These are phyloP conservation scores for Penicillium janthinellum DNA, from an alignment of 2,329 filamentous ascomycete genomes.

Conservation along the genomic window DNA sequence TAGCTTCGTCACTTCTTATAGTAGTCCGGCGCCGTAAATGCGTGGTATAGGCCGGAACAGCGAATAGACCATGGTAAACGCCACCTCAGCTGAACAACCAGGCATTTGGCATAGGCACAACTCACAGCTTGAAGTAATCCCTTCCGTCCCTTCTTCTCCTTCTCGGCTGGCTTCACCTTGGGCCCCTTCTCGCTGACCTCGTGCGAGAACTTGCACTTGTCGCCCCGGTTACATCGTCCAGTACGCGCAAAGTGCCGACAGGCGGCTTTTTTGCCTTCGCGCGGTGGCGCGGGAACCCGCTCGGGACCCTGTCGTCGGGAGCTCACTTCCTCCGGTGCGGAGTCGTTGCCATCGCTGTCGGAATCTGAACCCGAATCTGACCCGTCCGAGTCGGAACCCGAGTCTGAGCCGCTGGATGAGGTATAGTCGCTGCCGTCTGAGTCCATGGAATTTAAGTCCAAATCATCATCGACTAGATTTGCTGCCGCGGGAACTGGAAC, in stretches of 20 bases:
- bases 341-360: slow-evolving; percentile 32
- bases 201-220: slow-evolving; percentile 47
- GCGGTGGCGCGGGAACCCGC: slow-evolving; percentile 41
- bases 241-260: slow-evolving; percentile 47
- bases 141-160: slow-evolving; percentile 39
- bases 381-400: slow-evolving; percentile 30
- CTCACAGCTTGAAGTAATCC: slow-evolving; percentile 48
- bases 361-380: slow-evolving; percentile 21
- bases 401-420: slow-evolving; percentile 41
- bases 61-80: background rate
- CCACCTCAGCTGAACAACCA: background rate
- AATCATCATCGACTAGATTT: slow-evolving; percentile 10
- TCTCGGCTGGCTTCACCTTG: slow-evolving; percentile 29
- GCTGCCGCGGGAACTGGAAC: background rate
- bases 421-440: slow-evolving; percentile 40
- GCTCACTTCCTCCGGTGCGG: slow-evolving; percentile 46
- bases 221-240: slow-evolving; percentile 47
- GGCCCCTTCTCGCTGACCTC: slow-evolving; percentile 35
- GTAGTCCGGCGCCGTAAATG: background rate
- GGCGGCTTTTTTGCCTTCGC: slow-evolving; percentile 34
- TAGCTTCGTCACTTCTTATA: background rate
- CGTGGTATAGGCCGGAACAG: background rate
- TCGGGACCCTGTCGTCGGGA: slow-evolving; percentile 46
- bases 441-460: slow-evolving; percentile 21
- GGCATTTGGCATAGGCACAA: slow-evolving; percentile 4